phyloP scores from a whole-genome alignment of 352 stramenopile species.

The Phytophthora tubulina region DNA sequence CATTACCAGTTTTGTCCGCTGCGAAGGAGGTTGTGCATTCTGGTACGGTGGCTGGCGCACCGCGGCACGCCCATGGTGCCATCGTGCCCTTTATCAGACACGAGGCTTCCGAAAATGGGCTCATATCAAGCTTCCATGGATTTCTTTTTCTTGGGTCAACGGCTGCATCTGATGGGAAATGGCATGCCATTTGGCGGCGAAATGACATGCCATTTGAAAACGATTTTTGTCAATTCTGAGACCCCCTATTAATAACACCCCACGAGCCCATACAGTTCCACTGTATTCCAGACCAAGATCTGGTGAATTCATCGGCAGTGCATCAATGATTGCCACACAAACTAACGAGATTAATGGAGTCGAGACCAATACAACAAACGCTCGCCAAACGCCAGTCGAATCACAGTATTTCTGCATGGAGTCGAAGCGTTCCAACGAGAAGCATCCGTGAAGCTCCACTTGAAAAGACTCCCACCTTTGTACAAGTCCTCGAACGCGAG shows the following conservation, averaged over 20 bases:
- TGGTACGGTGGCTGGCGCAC: too few relatives aligned
- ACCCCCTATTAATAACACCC: not conserved
- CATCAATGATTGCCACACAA: slow-evolving; percentile 23
- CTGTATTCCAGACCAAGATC: slow-evolving; percentile 25
- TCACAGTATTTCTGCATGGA: slow-evolving; percentile 16
- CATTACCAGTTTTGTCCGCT: too few relatives aligned
- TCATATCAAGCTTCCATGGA: too few relatives aligned
- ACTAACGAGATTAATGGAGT: slow-evolving; percentile 13
- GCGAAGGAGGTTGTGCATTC: too few relatives aligned
- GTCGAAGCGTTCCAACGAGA: slow-evolving; percentile 20
- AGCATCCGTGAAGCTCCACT: slow-evolving; percentile 31
- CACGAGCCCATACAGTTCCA: slow-evolving; percentile 17
- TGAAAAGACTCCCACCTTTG: slow-evolving; percentile 31
- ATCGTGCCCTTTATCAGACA: too few relatives aligned
- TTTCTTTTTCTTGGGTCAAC: too few relatives aligned
- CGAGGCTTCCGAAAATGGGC: too few relatives aligned
- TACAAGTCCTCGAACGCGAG: slow-evolving; percentile 15
- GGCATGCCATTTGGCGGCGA: too few relatives aligned
- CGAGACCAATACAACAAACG: slow-evolving; percentile 2
- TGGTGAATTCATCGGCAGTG: slow-evolving; percentile 18
- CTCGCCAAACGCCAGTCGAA: slow-evolving; percentile 12
- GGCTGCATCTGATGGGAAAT: too few relatives aligned
- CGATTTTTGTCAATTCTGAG: too few relatives aligned
- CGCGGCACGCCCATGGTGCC: too few relatives aligned
- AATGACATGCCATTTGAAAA: too few relatives aligned